Evolutionary conservation across 768 basidiomycete genomes (phyloP).

Genomic region (Kwoniella dendrophila): DNA sequence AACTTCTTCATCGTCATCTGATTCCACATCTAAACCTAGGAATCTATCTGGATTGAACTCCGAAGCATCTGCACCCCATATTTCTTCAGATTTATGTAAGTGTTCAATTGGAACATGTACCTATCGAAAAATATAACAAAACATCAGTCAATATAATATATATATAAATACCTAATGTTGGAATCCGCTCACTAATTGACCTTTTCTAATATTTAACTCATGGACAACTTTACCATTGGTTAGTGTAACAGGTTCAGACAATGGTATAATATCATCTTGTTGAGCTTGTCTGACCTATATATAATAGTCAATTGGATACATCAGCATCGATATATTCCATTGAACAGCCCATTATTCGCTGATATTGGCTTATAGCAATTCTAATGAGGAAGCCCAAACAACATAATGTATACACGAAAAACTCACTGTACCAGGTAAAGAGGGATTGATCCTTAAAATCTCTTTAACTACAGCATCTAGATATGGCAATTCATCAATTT

Average conservation of each 20-base stretch:
- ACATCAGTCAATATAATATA: neutral
- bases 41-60: conserved; percentile 30
- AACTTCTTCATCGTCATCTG: no score
- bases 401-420: no score
- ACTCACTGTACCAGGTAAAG: conserved; percentile 34
- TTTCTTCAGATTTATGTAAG: conserved; percentile 23
- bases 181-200: conserved; percentile 23
- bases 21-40: neutral
- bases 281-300: conserved; percentile 32
- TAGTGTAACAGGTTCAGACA: conserved; percentile 24
- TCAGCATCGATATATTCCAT: no score
- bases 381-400: no score
- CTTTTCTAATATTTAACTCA: conserved; percentile 33
- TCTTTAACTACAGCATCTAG: conserved; percentile 37
- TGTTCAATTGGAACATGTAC: conserved; percentile 36
- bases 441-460: conserved; percentile 31
- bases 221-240: conserved; percentile 21
- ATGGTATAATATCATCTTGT: conserved; percentile 36
- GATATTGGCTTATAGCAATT: no score
- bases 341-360: no score
- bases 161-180: neutral
- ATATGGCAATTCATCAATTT: conserved; percentile 32
- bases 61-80: conserved; percentile 31
- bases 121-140: neutral
- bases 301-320: no score